Evolutionary conservation across 2,329 filamentous ascomycete species (phyloP).

Genomic region (Trichoderma guizhouense): DNA sequence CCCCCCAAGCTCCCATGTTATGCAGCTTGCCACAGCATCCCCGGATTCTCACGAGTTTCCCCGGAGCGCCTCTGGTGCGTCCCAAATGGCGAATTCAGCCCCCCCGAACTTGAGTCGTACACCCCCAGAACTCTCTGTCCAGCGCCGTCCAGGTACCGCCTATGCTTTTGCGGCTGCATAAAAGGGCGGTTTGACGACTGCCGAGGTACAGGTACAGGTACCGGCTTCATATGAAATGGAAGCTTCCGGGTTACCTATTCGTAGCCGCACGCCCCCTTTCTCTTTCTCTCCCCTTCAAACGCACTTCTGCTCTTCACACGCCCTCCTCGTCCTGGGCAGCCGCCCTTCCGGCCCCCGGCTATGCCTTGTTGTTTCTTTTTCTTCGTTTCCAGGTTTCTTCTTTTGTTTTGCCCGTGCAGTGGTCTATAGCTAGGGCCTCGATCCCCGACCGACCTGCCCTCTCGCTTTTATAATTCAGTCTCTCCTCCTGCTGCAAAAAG

Average conservation of each 20-base stretch:
- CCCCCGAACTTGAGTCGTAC: background rate
- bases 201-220: background rate
- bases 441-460: slow-evolving; percentile 3
- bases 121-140: background rate
- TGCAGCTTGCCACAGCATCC: slow-evolving; percentile 15
- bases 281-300: background rate
- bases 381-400: background rate
- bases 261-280: background rate
- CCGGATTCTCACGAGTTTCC: slow-evolving; percentile 16
- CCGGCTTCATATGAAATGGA: background rate
- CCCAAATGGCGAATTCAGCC: background rate
- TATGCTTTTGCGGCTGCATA: background rate
- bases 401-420: background rate
- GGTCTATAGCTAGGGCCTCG: background rate
- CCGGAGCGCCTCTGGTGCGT: background rate
- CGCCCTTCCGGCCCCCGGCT: slow-evolving; percentile 10
- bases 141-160: background rate
- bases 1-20: background rate
- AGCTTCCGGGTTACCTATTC: background rate
- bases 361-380: background rate
- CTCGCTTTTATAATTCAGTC: slow-evolving; percentile 15
- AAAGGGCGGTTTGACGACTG: background rate
- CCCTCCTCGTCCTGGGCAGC: slow-evolving; percentile 15
- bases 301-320: background rate
- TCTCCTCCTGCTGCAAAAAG: slow-evolving; percentile 1